Base-by-base conservation (phyloP, 148 eudicot genomes). In the Simmondsia chinensis region DNA sequence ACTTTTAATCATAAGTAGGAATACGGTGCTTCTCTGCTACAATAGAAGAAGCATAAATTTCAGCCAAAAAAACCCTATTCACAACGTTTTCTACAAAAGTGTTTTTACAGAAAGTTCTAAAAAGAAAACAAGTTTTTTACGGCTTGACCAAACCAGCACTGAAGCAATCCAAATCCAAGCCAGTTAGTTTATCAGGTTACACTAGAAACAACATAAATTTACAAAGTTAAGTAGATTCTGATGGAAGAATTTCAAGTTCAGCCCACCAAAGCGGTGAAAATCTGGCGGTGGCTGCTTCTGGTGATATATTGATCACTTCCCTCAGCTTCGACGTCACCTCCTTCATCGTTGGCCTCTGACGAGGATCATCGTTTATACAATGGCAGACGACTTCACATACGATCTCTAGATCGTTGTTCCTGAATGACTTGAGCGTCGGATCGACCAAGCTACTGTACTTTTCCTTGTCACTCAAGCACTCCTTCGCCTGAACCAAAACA, bases 261-360 rank as follows among this genome's bases (percentile, higher is more conserved):
- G 93, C 93, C 93, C 93, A 82, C 93, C 85, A 82, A 11, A 82
- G 63, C 2, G 85, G 85, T 13, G 93, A 82, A 20, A 71, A 50
- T 39, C 68, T 70, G 7, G 63, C 58, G 9, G 51, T 42, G 1
- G 76, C 76, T 33, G 61, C 64, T 11, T 71, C 76, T 6, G 50
- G 68, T 0, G 76, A 61, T 30, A 71, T 61, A 13, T 61, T 71
- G 0, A 54, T 61, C 7, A 53, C 57, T 10, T 32, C 37, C 20
- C 22, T 46, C 24, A 71, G 39, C 25, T 43, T 65, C 10, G 54
- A 21, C 20, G 71, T 71, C 40, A 65, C 46, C 9, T 60, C 45
- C 33, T 23, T 61, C 28, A 65, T 12, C 4, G 61, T 60, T 2
- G 76, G 72, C 48, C 72, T 65, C 5, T 40, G 54, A 39, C 36